A percentile compares a stretch with the other conserved stretches of the same genome.
phyloP scores from a whole-genome alignment of 148 eudicot species.

The Pharnaceum exiguum region DNA sequence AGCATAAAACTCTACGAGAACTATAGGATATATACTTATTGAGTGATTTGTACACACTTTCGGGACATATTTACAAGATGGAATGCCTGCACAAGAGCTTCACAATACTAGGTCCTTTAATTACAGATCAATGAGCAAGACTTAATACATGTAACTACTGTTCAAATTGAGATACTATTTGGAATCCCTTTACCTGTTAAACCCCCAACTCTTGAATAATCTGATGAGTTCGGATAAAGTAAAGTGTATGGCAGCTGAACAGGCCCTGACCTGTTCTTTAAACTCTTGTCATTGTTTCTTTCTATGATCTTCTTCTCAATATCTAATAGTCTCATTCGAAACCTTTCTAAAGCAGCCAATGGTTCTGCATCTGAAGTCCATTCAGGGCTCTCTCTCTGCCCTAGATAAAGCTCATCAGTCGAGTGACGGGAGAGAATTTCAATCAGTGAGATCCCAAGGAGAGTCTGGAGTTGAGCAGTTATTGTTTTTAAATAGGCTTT shows the following conservation, averaged over 20 bases:
- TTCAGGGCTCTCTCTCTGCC: slow-evolving; percentile 22
- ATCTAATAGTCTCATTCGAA: slow-evolving; percentile 13
- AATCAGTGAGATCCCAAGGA: slow-evolving; percentile 30
- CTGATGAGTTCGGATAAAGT: slow-evolving; percentile 19
- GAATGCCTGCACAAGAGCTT: too few relatives aligned
- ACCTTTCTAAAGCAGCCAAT: slow-evolving; percentile 16
- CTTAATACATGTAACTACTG: too few relatives aligned
- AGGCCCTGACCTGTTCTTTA: slow-evolving; percentile 25
- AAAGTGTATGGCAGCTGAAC: slow-evolving; percentile 24
- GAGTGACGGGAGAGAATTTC: slow-evolving; percentile 36
- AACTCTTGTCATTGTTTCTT: slow-evolving; percentile 14
- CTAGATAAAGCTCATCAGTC: slow-evolving; percentile 31
- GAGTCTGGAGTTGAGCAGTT: slow-evolving; percentile 31
- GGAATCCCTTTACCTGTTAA: slow-evolving; percentile 29
- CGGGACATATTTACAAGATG: too few relatives aligned
- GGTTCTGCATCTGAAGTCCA: slow-evolving; percentile 28
- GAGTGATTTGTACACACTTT: too few relatives aligned
- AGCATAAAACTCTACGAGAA: too few relatives aligned
- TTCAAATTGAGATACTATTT: slow-evolving; percentile 33
- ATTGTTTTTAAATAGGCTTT: slow-evolving; percentile 25
- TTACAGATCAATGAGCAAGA: too few relatives aligned
- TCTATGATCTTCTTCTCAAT: slow-evolving; percentile 17
- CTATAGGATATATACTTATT: too few relatives aligned
- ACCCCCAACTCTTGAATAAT: slow-evolving; percentile 7
- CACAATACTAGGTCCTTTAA: too few relatives aligned